Evolutionary conservation across 169 alveolate genomes (phyloP), one percentile per base, ranked within the genome.

Genomic region (Theileria orientalis): DNA sequence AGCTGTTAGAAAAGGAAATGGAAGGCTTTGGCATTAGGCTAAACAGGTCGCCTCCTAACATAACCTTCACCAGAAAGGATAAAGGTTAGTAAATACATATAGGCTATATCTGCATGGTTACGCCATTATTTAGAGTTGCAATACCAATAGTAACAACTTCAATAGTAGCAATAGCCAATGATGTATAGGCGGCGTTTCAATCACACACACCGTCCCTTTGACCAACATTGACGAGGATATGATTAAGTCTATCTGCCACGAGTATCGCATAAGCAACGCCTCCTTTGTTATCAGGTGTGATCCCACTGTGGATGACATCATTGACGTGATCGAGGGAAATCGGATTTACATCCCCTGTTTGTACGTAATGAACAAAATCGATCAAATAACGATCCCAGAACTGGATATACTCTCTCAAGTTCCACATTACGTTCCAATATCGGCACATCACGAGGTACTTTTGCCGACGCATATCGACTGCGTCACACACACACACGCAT

Each of bases 11-110:
- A 84, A 84, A 93, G 51, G 99, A 97, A 76, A 84, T 96, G 51
- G 99, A 97, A 87, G 99, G 99, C 0, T 96, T 97, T 71, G 99
- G 99, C 16, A 96, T 97, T 23, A 84, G 99, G 62, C 92, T 97
- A 27, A 97, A 97, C 92, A 94, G 93, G 72, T 75, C 90, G 46
- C 98, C 98, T 21, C 99, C 99, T 27, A 92, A 96, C 67, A 87
- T 87, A 27, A 83, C 90, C 52, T 83, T 83, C 35, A 80, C 86
- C 41, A 75, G 87, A 41, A 87, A 88, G 60, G 92, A 74, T 57
- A 76, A 90, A 80, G 94, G 94, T 69, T 52, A 25, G 66, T 3
- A 33, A 9, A 13, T n/a, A 8, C 41, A 8, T 64, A 64, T 47
- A 64, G 21, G 30, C 14, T 64, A 11, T 61, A 54, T 11, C 11